Evolutionary conservation across 768 basidiomycete species (phyloP).

Genomic region (Krasilnikovozyma curviuscula): DNA sequence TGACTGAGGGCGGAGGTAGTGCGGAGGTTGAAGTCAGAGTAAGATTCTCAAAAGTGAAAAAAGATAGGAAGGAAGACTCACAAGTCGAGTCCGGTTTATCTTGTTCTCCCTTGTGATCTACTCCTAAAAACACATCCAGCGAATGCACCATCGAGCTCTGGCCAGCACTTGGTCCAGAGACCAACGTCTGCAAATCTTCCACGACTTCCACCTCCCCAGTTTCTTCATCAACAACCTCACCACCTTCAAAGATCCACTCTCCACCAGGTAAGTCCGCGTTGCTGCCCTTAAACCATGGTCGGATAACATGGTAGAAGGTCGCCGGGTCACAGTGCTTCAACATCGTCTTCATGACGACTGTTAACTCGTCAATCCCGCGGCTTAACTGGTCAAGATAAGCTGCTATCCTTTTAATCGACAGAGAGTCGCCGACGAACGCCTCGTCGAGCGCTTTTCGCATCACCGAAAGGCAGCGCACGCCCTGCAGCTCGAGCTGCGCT

Average conservation of each 20-base stretch:
- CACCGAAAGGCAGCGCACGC: conserved; percentile 61
- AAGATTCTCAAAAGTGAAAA: too few relatives aligned
- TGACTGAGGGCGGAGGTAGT: conserved; percentile 20
- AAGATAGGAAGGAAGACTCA: too few relatives aligned
- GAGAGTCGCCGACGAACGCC: conserved; percentile 54
- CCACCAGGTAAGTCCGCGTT: conserved; percentile 32
- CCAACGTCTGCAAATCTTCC: conserved; percentile 8
- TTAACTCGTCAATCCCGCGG: conserved; percentile 44
- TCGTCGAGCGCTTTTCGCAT: conserved; percentile 80
- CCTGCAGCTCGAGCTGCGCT: conserved; percentile 65
- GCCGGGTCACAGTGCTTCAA: conserved; percentile 52
- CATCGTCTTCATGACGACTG: conserved; percentile 41
- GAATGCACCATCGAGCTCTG: conserved; percentile 80
- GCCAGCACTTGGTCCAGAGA: conserved; percentile 80
- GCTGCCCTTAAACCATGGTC: conserved; percentile 85
- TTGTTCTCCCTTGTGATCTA: conserved; percentile 37
- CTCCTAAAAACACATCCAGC: conserved; percentile 50
- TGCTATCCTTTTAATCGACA: conserved; percentile 47
- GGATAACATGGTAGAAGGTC: conserved; percentile 67
- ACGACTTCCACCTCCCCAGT: conserved; percentile 33
- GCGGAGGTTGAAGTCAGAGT: background rate
- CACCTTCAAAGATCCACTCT: conserved; percentile 52
- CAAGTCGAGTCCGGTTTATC: too few relatives aligned
- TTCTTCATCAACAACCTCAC: conserved; percentile 31
- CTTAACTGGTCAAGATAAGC: conserved; percentile 47